These are phyloP conservation scores for Phytophthora fragariae DNA, from an alignment of 352 stramenopile species.

Conservation along the genomic window DNA sequence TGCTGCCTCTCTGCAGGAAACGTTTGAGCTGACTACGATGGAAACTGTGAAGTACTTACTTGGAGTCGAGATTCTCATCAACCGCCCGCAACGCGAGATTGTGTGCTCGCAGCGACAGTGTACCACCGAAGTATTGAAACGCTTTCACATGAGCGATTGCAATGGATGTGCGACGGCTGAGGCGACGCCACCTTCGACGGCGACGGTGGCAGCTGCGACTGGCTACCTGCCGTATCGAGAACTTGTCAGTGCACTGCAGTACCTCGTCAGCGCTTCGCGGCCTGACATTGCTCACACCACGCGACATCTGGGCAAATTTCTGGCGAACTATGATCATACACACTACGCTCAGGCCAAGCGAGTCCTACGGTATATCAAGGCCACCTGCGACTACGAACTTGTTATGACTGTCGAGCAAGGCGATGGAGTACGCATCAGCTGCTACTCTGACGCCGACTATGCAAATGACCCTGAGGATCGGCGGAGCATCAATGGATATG, in stretches of 20 bases:
- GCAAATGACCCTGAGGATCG: slow-evolving; percentile 30
- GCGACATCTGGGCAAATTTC: slow-evolving; percentile 10
- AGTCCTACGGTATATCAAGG: slow-evolving; percentile 21
- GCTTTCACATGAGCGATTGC: slow-evolving; percentile 7
- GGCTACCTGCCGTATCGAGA: slow-evolving; percentile 17
- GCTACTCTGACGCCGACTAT: slow-evolving; percentile 37
- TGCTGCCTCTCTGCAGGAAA: slow-evolving; percentile 13
- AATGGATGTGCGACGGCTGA: slow-evolving; percentile 13
- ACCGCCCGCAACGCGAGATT: slow-evolving; percentile 2
- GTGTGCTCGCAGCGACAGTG: slow-evolving; percentile 15
- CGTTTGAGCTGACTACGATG: slow-evolving; percentile 23
- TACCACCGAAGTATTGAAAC: background rate
- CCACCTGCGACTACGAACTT: slow-evolving; percentile 12
- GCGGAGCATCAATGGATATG: slow-evolving; percentile 33
- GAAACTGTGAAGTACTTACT: slow-evolving; percentile 18
- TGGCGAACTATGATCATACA: slow-evolving; percentile 9
- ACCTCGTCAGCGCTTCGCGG: slow-evolving; percentile 18
- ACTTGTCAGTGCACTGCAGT: slow-evolving; percentile 20
- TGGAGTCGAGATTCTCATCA: slow-evolving; percentile 19
- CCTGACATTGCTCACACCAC: slow-evolving; percentile 25
- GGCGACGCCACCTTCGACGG: background rate
- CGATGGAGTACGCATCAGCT: background rate
- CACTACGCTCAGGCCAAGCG: slow-evolving; percentile 21
- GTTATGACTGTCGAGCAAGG: slow-evolving; percentile 15
- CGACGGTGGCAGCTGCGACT: background rate